Conservation (phyloP, 257 asterid species). For the Misopates orontium region DNA sequence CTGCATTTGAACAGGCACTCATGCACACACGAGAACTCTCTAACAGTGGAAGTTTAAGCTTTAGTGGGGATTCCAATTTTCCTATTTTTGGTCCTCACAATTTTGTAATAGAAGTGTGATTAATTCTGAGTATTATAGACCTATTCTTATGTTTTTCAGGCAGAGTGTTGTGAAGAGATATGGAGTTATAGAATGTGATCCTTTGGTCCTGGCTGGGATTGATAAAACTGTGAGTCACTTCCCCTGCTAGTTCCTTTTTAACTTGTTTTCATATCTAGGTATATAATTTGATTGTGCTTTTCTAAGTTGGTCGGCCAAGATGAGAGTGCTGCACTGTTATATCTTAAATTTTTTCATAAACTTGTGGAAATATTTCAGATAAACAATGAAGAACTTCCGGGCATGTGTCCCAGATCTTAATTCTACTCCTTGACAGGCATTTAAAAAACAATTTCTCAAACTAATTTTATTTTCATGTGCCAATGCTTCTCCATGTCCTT, state of each 20-base stretch:
- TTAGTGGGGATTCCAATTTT: background rate
- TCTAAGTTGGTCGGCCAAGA: slow-evolving; percentile 18
- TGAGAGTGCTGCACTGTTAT: slow-evolving; percentile 6
- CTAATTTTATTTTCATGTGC: slow-evolving; percentile 1
- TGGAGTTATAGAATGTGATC: slow-evolving; percentile 96
- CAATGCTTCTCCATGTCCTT: slow-evolving; percentile 9
- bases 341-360: background rate
- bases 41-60: background rate
- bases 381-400: slow-evolving; percentile 18
- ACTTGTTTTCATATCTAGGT: slow-evolving; percentile 16
- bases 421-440: slow-evolving; percentile 10
- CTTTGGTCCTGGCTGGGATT: slow-evolving; percentile 73
- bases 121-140: slow-evolving; percentile 8
- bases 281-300: background rate
- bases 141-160: slow-evolving; percentile 47
- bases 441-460: slow-evolving; percentile 10
- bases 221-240: slow-evolving; percentile 76
- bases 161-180: slow-evolving; percentile 63
- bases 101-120: slow-evolving; percentile 2
- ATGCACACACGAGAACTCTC: background rate
- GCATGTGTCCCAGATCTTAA: background rate
- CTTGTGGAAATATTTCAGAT: background rate
- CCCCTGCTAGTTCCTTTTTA: slow-evolving; percentile 13
- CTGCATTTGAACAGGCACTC: background rate
- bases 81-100: slow-evolving; percentile 1